Evolutionary conservation across 2,329 filamentous ascomycete species (phyloP).

Genomic region (Neofusicoccum parvum): DNA sequence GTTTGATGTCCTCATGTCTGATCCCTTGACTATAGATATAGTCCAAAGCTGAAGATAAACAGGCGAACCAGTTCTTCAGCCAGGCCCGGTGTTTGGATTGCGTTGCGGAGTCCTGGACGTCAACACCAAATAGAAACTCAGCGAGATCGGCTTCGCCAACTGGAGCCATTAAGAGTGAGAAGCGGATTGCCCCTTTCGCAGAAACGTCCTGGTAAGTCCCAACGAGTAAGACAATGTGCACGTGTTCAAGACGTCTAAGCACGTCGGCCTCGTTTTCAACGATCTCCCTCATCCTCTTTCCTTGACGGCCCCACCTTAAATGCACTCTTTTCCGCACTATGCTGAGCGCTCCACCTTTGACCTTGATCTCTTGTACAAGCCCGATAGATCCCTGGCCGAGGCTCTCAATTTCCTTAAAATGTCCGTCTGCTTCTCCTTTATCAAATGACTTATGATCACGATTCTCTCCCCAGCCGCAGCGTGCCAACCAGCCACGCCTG

Average conservation of each 20-base stretch:
- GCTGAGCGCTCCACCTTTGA: neutral
- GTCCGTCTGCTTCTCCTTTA: neutral
- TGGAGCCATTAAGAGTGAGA: too few relatives aligned
- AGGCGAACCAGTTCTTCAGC: neutral
- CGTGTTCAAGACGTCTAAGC: too few relatives aligned
- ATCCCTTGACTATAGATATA: neutral
- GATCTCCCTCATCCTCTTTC: neutral
- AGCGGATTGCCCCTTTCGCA: too few relatives aligned
- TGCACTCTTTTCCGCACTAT: neutral
- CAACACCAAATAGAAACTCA: too few relatives aligned
- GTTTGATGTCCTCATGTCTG: slow-evolving; percentile 3
- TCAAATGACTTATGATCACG: neutral
- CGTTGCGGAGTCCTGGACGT: neutral
- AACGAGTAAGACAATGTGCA: too few relatives aligned
- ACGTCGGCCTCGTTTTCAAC: too few relatives aligned
- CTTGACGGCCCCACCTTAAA: neutral
- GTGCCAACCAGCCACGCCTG: neutral
- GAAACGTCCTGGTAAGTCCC: too few relatives aligned
- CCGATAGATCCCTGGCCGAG: neutral
- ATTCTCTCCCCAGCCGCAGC: neutral
- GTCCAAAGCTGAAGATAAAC: neutral
- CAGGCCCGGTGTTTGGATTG: neutral
- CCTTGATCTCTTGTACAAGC: neutral
- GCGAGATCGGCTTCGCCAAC: too few relatives aligned
- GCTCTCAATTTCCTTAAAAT: neutral